Evolutionary conservation across 2,329 filamentous ascomycete genomes (phyloP), one percentile per base, ranked within the genome.

Genomic region (Cladosporium sp.): DNA sequence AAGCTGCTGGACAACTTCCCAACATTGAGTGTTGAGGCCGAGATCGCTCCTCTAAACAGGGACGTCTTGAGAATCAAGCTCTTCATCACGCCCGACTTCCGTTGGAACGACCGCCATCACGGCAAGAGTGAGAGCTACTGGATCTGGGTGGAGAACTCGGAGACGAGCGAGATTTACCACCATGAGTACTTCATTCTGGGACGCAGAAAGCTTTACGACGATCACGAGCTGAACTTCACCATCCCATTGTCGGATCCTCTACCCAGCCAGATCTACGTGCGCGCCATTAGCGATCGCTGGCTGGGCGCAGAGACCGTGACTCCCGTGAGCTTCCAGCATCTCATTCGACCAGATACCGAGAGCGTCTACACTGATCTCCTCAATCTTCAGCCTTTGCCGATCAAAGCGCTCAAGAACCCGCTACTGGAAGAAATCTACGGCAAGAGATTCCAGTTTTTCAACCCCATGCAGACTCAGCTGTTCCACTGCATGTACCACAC

Each of bases 381-480:
- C 21, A 91, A 97, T 73, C 81, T 99, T 26, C 95, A 98, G 75
- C 95, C 95, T 1, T 82, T 99, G 3, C 91, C 94, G 0, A 88
- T 99, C 67, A 86, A 88, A 23, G 94, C 94, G 0, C 82, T 99
- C 49, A 93, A 97, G 75, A 97, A 98, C 68, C 88, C 92, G 0
- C 83, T 88, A 0, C 79, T 99, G 0, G 94, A 99, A 76, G 92
- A 95, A 67, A 86, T 99, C 1, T 99, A 99, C 73, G 88, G 85
- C 0, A 83, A 94, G 75, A 87, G 93, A 34, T 99, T 99, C 78
- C 90, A 95, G 69, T 99, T 90, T 79, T 99, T 99, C 84, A 99
- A 99, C 75, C 95, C 95, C 0, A 98, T 99, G 96, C 95, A 99
- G 78, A 98, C 95, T 0, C 95, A 99, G 74, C 92, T 99, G 60